Evolutionary conservation across 2,329 filamentous ascomycete species (phyloP).

Genomic region (Daldinia sp.): DNA sequence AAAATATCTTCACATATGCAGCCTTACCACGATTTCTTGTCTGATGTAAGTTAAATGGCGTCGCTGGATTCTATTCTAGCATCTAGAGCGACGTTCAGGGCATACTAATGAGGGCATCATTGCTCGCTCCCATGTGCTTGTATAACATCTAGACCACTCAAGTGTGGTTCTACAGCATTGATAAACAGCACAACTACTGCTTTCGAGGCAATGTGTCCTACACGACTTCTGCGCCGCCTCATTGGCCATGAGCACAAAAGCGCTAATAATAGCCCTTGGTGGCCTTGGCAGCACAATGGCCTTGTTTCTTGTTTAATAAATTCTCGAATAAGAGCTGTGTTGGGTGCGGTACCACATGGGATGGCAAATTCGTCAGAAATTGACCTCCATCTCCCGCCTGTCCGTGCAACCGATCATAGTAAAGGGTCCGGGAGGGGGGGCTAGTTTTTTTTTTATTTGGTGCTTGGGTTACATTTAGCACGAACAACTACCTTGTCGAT

Average conservation of each 20-base stretch:
- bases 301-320: constrained; percentile 10
- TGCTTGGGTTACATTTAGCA: constrained; percentile 39
- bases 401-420: constrained; percentile 36
- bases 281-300: constrained; percentile 28
- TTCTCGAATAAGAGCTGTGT: neutral
- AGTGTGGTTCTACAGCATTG: constrained; percentile 16
- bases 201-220: constrained; percentile 22
- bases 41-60: constrained; percentile 34
- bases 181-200: constrained; percentile 22
- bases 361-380: constrained; percentile 39
- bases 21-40: constrained; percentile 32
- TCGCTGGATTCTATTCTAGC: constrained; percentile 23
- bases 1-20: constrained; percentile 32
- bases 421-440: constrained; percentile 21
- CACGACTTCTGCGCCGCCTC: constrained; percentile 10
- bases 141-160: constrained; percentile 27
- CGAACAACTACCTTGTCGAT: constrained; percentile 34
- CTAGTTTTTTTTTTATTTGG: constrained; percentile 25
- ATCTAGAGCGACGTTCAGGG: constrained; percentile 8
- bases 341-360: constrained; percentile 27
- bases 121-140: constrained; percentile 7
- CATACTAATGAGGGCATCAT: constrained; percentile 23
- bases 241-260: constrained; percentile 25
- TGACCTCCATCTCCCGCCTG: constrained; percentile 36
- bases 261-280: constrained; percentile 39